phyloP scores from a whole-genome alignment of 1,284 basidiomycete genomes.

The Coriolopsis trogii region DNA sequence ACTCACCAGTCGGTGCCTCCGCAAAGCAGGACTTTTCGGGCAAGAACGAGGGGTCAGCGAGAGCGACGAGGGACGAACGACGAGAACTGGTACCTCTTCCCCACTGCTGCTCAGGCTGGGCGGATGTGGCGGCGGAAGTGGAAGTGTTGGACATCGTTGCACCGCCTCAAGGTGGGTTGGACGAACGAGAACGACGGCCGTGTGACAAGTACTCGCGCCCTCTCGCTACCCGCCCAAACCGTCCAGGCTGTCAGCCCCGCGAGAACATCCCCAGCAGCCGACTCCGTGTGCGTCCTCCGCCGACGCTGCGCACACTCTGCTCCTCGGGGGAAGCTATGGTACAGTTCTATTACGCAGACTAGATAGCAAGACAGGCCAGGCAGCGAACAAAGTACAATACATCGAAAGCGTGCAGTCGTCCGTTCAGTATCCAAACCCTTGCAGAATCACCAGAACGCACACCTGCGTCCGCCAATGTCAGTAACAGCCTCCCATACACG shows the following conservation, averaged over 20 bases:
- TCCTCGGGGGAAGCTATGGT: constrained; percentile 5
- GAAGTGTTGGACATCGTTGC: constrained; percentile 21
- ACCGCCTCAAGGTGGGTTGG: constrained; percentile 17
- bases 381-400: constrained; percentile 16
- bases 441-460: constrained; percentile 43
- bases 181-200: constrained; percentile 19
- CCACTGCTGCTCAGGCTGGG: constrained; percentile 25
- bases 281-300: constrained; percentile 6
- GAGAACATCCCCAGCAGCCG: constrained; percentile 1
- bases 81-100: constrained; percentile 29
- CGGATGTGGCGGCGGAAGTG: constrained; percentile 9
- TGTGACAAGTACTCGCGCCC: constrained; percentile 20
- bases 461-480: constrained; percentile 30
- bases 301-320: background rate
- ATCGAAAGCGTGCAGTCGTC: constrained; percentile 21
- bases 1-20: constrained; percentile 84
- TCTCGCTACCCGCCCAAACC: constrained; percentile 20
- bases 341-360: constrained; percentile 17
- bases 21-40: constrained; percentile 68
- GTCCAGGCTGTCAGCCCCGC: constrained; percentile 14
- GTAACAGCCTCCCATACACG: background rate
- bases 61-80: background rate
- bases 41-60: constrained; percentile 8
- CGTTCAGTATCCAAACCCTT: background rate
- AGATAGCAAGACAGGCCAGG: constrained; percentile 11